Evolutionary conservation across 768 basidiomycete genomes (phyloP).

Genomic region (Boletus reticulatus): DNA sequence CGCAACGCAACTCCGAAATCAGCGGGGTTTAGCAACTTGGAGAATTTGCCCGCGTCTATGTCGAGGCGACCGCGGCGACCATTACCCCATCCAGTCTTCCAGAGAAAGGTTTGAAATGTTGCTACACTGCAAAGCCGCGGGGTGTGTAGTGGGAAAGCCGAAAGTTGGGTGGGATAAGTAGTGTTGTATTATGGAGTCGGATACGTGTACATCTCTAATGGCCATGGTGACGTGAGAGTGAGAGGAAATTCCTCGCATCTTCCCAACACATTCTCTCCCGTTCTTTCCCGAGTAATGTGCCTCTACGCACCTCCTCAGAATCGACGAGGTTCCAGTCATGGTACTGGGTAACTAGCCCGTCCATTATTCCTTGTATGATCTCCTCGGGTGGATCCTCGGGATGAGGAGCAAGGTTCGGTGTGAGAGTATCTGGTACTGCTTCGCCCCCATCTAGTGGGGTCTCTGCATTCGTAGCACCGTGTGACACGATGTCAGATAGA

Average conservation of each 20-base stretch:
- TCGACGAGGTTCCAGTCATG: slow-evolving; percentile 75
- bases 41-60: slow-evolving; percentile 26
- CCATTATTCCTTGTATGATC: slow-evolving; percentile 41
- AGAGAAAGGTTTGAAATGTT: slow-evolving; percentile 15
- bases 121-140: neutral
- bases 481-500: slow-evolving; percentile 50
- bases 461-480: slow-evolving; percentile 6
- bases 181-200: slow-evolving; percentile 10
- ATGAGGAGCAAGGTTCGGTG: slow-evolving; percentile 38
- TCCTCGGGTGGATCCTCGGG: slow-evolving; percentile 48
- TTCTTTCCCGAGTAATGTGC: slow-evolving; percentile 59
- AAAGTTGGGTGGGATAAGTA: neutral
- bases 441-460: neutral
- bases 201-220: slow-evolving; percentile 7
- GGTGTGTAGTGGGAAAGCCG: neutral
- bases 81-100: slow-evolving; percentile 31
- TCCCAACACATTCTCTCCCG: slow-evolving; percentile 76
- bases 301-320: slow-evolving; percentile 64
- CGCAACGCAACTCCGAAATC: slow-evolving; percentile 21
- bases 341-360: slow-evolving; percentile 55
- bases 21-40: slow-evolving; percentile 22
- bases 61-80: slow-evolving; percentile 26
- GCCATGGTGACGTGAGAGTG: slow-evolving; percentile 6
- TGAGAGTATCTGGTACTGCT: slow-evolving; percentile 6
- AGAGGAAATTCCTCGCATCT: slow-evolving; percentile 42